phyloP scores from a whole-genome alignment of 2,329 filamentous ascomycete species.

The Penicillium sp. region DNA sequence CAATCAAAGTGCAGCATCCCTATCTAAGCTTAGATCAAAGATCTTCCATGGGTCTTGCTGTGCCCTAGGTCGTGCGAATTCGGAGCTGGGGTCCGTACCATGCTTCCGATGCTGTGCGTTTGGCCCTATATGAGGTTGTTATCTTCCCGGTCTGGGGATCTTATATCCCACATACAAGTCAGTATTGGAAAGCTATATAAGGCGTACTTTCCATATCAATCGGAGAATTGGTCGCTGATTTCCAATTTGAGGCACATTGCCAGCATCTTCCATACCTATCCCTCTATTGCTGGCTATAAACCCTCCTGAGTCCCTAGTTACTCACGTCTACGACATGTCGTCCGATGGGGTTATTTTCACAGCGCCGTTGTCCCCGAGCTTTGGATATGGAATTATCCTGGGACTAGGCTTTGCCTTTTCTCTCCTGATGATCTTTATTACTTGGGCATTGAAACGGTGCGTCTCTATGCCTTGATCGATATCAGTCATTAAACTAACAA shows the following conservation, averaged over 20 bases:
- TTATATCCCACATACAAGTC: not conserved
- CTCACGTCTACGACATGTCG: slow-evolving; percentile 2
- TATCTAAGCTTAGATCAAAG: slow-evolving; percentile 20
- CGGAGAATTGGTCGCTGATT: not conserved
- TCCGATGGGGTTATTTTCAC: slow-evolving; percentile 26
- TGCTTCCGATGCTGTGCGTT: not conserved
- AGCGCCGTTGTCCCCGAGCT: slow-evolving; percentile 52
- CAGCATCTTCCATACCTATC: not conserved
- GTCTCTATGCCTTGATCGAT: not conserved
- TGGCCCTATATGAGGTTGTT: not conserved
- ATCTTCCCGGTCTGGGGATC: not conserved
- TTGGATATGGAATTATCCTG: slow-evolving; percentile 75
- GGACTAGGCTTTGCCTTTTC: slow-evolving; percentile 73
- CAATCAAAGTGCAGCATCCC: slow-evolving; percentile 3
- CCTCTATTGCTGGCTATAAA: not conserved
- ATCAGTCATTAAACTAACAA: not conserved
- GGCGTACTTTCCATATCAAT: not conserved
- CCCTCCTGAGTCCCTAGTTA: not conserved
- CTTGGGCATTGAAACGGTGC: slow-evolving; percentile 63
- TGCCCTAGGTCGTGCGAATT: slow-evolving; percentile 13
- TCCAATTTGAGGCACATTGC: not conserved
- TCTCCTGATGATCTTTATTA: slow-evolving; percentile 71
- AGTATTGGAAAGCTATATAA: not conserved
- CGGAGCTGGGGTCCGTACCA: slow-evolving; percentile 13
- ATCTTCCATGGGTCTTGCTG: not conserved